Base-by-base conservation (phyloP, 306 rosid genomes). In the Vigna mungo region DNA sequence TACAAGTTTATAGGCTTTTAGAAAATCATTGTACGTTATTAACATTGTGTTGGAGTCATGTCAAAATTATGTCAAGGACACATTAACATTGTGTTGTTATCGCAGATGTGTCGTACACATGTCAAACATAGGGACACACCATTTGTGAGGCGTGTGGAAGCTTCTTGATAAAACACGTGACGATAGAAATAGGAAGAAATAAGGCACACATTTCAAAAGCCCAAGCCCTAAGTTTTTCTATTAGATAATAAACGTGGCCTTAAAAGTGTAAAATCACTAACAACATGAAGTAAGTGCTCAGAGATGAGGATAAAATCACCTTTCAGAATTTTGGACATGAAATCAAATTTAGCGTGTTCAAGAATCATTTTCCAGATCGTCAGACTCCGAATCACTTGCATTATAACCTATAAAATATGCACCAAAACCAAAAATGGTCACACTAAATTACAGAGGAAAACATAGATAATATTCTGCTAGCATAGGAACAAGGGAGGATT, bases 381-480 rank as follows among this genome's bases (percentile, higher is more conserved):
- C 98, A n/a, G 98, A 90, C 86, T 93, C 98, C 53, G 98, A 93
- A 82, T 93, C 98, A 67, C 95, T 91, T 10, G 98, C 98, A 79
- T 93, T 93, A 83, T 93, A 93, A 68, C 98, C 96, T 93, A 74
- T 53, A 34, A 81, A 52, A 81, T 13, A 60, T 51, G 71, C 76
- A 78, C 4, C 74, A 71, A 9, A 14, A 49, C 37, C 2, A 81
- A 58, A n/a, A 39, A 52, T 5, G 13, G 68, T 44, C 56, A 72
- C 9, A 49, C 71, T 30, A 61, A 58, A 34, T 18, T 20, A 49
- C 55, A 66, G 65, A 20, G 53, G 47, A 17, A 59, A 37, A 64
- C 44, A 76, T 4, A 53, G 10, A 34, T 25, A 46, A 74, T 17
- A 78, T 34, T 71, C 16, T 56, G 67, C 49, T 7, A 36, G 63